Conservation (phyloP, 2,329 filamentous ascomycete genomes). For the Fusarium falciforme region DNA sequence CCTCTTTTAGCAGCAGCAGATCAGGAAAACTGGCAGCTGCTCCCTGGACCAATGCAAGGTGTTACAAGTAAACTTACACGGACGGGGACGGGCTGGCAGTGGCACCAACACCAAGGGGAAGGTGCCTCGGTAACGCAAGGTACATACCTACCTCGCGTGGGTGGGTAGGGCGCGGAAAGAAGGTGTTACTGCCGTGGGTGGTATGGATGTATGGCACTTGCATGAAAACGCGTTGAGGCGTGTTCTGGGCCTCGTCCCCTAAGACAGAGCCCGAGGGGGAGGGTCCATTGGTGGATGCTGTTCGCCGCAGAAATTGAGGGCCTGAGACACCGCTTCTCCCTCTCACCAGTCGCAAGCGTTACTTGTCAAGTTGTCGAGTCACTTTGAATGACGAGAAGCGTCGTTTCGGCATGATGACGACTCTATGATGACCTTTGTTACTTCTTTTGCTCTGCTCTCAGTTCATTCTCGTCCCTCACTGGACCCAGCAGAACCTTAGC, state of each 20-base stretch:
- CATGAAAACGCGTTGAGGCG: neutral
- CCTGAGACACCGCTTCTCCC: slow-evolving; percentile 13
- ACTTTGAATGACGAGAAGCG: neutral
- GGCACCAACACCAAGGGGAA: neutral
- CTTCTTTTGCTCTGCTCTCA: neutral
- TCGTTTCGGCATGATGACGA: slow-evolving; percentile 19
- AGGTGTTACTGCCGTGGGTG: neutral
- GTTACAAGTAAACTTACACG: neutral
- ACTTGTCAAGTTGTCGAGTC: neutral
- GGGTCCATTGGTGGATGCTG: neutral
- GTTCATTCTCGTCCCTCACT: slow-evolving; percentile 1
- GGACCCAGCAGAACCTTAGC: neutral
- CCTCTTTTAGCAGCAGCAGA: neutral
- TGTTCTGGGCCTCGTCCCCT: neutral
- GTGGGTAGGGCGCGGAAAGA: neutral
- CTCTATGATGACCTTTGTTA: slow-evolving; percentile 8
- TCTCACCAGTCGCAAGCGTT: slow-evolving; percentile 4
- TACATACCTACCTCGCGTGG: neutral
- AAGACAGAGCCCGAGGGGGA: neutral
- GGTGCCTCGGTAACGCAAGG: slow-evolving; percentile 8
- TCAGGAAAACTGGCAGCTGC: neutral
- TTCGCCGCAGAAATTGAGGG: neutral
- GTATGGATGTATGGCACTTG: neutral
- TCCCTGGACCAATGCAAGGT: neutral
- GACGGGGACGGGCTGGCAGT: neutral